phyloP scores from a whole-genome alignment of 2,329 filamentous ascomycete genomes.

The Diplocarpon rosae region DNA sequence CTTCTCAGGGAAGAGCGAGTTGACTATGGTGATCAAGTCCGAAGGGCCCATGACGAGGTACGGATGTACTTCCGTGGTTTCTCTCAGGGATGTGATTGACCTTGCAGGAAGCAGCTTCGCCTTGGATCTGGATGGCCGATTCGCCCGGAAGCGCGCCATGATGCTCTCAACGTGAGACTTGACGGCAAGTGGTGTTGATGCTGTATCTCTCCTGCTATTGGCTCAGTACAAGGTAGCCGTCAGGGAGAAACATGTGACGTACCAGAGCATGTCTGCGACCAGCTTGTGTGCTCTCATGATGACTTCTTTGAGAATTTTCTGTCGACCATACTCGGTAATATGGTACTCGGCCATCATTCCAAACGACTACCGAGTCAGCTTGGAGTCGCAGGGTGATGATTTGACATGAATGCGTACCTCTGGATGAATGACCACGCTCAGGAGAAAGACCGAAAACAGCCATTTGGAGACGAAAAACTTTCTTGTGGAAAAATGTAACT shows the following conservation, averaged over 20 bases:
- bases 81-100: slow-evolving; percentile 59
- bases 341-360: slow-evolving; percentile 80
- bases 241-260: slow-evolving; percentile 25
- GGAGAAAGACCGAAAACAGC: slow-evolving; percentile 81
- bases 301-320: slow-evolving; percentile 70
- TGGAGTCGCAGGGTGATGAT: not conserved
- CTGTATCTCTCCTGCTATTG: slow-evolving; percentile 41
- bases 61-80: slow-evolving; percentile 68
- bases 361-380: slow-evolving; percentile 32
- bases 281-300: slow-evolving; percentile 69
- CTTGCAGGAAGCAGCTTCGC: slow-evolving; percentile 57
- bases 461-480: slow-evolving; percentile 83
- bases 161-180: slow-evolving; percentile 63
- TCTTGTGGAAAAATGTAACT: slow-evolving; percentile 62
- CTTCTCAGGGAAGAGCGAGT: slow-evolving; percentile 71
- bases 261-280: slow-evolving; percentile 62
- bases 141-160: slow-evolving; percentile 45
- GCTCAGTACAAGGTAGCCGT: slow-evolving; percentile 1
- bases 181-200: slow-evolving; percentile 51
- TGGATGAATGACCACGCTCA: slow-evolving; percentile 75
- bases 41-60: slow-evolving; percentile 71
- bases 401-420: slow-evolving; percentile 49
- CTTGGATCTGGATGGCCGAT: slow-evolving; percentile 33
- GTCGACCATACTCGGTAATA: slow-evolving; percentile 80
- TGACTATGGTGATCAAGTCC: slow-evolving; percentile 70